Percentiles rank a stretch among this genome's conserved stretches.
Conservation (phyloP, 495 filamentous ascomycete species). For the Penicillium riverlandense region DNA sequence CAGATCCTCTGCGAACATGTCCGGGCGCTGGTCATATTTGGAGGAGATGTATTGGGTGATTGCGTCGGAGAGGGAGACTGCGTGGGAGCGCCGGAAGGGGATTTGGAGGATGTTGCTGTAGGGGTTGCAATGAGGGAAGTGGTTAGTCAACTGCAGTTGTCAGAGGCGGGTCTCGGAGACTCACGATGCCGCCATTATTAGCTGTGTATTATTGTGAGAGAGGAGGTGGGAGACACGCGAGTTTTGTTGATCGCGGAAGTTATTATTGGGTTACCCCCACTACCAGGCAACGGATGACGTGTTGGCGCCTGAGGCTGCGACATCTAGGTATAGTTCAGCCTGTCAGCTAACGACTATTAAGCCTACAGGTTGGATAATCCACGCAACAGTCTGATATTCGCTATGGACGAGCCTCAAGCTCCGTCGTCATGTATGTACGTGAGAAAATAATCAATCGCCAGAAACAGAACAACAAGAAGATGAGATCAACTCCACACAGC, state of each 20-base stretch:
- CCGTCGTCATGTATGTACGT: conserved; percentile 21
- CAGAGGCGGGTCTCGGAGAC: conserved; percentile 4
- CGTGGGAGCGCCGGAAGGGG: conserved; percentile 79
- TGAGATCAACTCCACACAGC: background rate
- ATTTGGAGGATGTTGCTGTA: conserved; percentile 52
- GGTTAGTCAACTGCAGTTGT: background rate
- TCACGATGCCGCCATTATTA: conserved; percentile 37
- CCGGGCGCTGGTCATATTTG: conserved; percentile 98
- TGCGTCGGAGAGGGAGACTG: conserved; percentile 67
- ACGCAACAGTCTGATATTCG: conserved; percentile 19
- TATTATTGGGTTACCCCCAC: conserved; percentile 8
- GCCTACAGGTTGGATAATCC: too few species aligned
- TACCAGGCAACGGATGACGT: conserved; percentile 37
- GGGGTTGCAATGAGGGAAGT: background rate
- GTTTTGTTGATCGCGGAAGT: conserved; percentile 32
- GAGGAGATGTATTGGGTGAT: conserved; percentile 95
- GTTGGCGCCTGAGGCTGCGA: conserved; percentile 17
- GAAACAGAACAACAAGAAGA: background rate
- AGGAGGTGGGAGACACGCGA: conserved; percentile 8
- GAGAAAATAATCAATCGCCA: conserved; percentile 4
- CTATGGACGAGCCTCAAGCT: conserved; percentile 11
- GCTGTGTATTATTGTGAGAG: background rate
- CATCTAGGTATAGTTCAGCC: background rate
- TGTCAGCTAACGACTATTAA: too few species aligned
- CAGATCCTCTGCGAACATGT: conserved; percentile 91